These are phyloP conservation scores for Lecanosticta acicola DNA, from an alignment of 2,329 filamentous ascomycete species.

Conservation along the genomic window DNA sequence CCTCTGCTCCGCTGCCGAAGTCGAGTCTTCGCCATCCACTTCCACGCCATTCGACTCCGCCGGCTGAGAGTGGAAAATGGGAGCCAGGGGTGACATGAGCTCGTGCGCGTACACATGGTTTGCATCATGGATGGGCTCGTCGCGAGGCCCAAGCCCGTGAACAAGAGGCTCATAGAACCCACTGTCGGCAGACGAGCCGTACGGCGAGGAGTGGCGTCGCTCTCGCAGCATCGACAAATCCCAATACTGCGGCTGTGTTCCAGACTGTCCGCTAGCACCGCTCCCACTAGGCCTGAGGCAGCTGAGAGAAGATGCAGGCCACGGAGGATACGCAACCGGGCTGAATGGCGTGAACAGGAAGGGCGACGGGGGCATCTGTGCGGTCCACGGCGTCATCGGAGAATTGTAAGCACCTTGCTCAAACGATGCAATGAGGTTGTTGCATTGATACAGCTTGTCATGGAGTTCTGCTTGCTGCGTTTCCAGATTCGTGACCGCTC, in stretches of 20 bases:
- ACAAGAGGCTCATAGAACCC: constrained; percentile 25
- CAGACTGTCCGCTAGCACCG: constrained; percentile 3
- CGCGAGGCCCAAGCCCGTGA: constrained; percentile 7
- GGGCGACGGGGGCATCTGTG: constrained; percentile 20
- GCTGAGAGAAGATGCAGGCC: constrained; percentile 4
- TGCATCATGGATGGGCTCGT: constrained; percentile 10
- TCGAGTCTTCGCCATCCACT: constrained; percentile 10
- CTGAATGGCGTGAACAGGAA: constrained; percentile 19
- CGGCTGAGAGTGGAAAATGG: constrained; percentile 1
- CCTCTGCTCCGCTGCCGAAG: constrained; percentile 4
- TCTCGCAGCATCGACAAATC: constrained; percentile 28
- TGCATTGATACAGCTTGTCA: constrained; percentile 24
- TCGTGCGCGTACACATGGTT: constrained; percentile 24
- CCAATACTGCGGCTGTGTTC: constrained; percentile 25
- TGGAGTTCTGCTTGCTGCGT: constrained; percentile 22
- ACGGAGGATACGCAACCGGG: constrained; percentile 16
- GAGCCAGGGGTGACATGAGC: constrained; percentile 12
- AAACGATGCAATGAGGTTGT: constrained; percentile 23
- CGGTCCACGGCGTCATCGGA: constrained; percentile 19
- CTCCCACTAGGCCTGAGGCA: constrained; percentile 6
- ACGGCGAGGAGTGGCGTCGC: constrained; percentile 18
- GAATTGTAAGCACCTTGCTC: constrained; percentile 13
- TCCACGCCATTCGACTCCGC: constrained; percentile 1
- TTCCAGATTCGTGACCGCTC: constrained; percentile 21
- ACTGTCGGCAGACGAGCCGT: constrained; percentile 23